Conservation (phyloP, 2,329 filamentous ascomycete species). For the Botrytis squamosa region DNA sequence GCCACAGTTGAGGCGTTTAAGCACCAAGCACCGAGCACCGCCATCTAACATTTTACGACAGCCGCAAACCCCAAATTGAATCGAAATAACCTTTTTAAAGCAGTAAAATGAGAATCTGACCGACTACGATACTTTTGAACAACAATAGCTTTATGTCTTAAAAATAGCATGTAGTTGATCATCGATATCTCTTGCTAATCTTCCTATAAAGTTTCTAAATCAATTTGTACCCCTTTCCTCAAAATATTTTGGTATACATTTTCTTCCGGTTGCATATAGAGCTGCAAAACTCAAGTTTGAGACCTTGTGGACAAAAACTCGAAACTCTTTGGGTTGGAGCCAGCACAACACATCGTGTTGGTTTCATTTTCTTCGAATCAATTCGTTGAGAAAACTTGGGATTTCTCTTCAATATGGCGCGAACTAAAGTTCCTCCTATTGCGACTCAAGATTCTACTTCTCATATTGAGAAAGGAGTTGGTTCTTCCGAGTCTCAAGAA, state of each 20-base stretch:
- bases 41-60: slow-evolving; percentile 9
- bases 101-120: slow-evolving; percentile 22
- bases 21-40: not conserved
- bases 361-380: not conserved
- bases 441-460: slow-evolving; percentile 16
- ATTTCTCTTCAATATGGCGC: slow-evolving; percentile 23
- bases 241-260: not conserved
- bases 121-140: slow-evolving; percentile 14
- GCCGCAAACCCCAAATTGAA: slow-evolving; percentile 4
- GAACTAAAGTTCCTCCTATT: slow-evolving; percentile 24
- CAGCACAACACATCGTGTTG: slow-evolving; percentile 17
- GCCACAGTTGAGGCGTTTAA: slow-evolving; percentile 15
- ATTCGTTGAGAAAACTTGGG: not conserved
- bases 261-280: slow-evolving; percentile 9
- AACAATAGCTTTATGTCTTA: slow-evolving; percentile 13
- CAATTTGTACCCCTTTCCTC: not conserved
- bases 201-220: not conserved
- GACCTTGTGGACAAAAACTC: slow-evolving; percentile 13
- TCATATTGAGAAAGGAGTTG: slow-evolving; percentile 15
- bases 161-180: slow-evolving; percentile 12
- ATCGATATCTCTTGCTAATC: slow-evolving; percentile 3
- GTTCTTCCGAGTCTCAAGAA: slow-evolving; percentile 19
- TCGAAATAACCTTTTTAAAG: slow-evolving; percentile 17
- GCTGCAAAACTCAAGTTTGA: slow-evolving; percentile 13
- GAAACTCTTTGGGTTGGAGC: slow-evolving; percentile 7